These are phyloP conservation scores for Erodium chrysanthum DNA, from an alignment of 441 rosid species.

Conservation along the genomic window DNA sequence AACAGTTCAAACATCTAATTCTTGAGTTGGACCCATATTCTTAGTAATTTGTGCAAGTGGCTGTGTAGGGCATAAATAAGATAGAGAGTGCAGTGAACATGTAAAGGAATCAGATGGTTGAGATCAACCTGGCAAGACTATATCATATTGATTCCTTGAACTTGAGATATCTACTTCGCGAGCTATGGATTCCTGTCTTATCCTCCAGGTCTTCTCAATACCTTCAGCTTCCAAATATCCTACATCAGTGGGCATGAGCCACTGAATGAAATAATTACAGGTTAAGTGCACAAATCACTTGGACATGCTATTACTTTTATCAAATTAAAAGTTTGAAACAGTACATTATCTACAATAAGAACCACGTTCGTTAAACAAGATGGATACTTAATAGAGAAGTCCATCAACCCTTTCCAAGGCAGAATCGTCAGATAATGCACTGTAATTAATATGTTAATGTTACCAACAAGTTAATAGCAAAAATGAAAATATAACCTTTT, in stretches of 20 bases:
- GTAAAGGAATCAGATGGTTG: not conserved
- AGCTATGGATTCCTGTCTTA: constrained; percentile 55
- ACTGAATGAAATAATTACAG: constrained; percentile 36
- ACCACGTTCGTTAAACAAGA: not conserved
- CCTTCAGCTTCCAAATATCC: constrained; percentile 82
- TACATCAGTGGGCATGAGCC: constrained; percentile 76
- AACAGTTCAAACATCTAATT: not conserved
- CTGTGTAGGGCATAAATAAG: not conserved
- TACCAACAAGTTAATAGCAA: not conserved
- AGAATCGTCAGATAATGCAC: too few species aligned
- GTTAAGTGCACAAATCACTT: constrained; percentile 10
- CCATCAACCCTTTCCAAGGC: too few species aligned
- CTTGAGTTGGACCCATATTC: not conserved
- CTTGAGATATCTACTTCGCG: constrained; percentile 51
- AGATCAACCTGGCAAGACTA: constrained; percentile 61
- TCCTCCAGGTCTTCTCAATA: constrained; percentile 69
- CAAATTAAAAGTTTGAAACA: not conserved
- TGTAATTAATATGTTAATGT: too few species aligned
- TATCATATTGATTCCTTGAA: constrained; percentile 61
- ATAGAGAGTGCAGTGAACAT: not conserved
- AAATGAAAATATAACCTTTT: constrained; percentile 35
- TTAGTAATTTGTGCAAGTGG: not conserved
- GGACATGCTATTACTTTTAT: not conserved
- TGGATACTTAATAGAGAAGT: too few species aligned
- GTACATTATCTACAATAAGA: not conserved